Percentiles rank a stretch among this genome's conserved stretches.
Evolutionary conservation across 805 yeast species (phyloP).

Genomic region (Metschnikowia anglica): DNA sequence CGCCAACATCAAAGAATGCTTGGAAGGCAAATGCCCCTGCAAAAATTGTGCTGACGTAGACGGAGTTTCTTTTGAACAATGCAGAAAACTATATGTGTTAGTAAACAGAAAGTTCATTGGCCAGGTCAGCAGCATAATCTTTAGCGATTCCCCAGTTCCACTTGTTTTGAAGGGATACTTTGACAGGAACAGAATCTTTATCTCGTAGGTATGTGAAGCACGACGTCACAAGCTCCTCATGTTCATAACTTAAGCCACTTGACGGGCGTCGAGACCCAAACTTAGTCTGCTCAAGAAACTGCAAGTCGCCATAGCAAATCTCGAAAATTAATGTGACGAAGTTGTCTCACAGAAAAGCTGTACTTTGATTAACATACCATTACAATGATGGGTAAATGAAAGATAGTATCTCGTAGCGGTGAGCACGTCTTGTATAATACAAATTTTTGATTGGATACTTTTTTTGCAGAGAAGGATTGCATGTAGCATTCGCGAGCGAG

Average conservation of each 20-base stretch:
- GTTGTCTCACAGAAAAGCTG: background rate
- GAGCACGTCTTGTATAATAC: conserved; percentile 17
- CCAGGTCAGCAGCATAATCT: too few species aligned
- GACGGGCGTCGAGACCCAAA: too few species aligned
- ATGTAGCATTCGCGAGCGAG: conserved; percentile 5
- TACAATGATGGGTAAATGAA: conserved; percentile 3
- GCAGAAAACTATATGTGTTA: conserved; percentile 27
- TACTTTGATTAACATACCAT: conserved; percentile 17
- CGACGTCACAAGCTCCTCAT: too few species aligned
- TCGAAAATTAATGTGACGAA: too few species aligned
- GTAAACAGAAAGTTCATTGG: conserved; percentile 12
- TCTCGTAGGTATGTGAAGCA: too few species aligned
- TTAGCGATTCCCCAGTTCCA: too few species aligned
- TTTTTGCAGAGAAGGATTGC: conserved; percentile 8
- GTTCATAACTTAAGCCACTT: too few species aligned
- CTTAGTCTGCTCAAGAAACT: too few species aligned
- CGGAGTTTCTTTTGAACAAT: conserved; percentile 77
- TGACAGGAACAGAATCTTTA: too few species aligned
- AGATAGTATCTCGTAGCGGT: conserved; percentile 3
- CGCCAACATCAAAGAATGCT: conserved; percentile 64
- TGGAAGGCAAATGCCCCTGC: conserved; percentile 86
- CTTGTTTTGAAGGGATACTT: too few species aligned
- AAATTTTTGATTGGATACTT: conserved; percentile 18
- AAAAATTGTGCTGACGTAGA: conserved; percentile 79
- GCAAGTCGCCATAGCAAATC: too few species aligned